Evolutionary conservation across 495 filamentous ascomycete species (phyloP).

Genomic region (Bacidia gigantensis): DNA sequence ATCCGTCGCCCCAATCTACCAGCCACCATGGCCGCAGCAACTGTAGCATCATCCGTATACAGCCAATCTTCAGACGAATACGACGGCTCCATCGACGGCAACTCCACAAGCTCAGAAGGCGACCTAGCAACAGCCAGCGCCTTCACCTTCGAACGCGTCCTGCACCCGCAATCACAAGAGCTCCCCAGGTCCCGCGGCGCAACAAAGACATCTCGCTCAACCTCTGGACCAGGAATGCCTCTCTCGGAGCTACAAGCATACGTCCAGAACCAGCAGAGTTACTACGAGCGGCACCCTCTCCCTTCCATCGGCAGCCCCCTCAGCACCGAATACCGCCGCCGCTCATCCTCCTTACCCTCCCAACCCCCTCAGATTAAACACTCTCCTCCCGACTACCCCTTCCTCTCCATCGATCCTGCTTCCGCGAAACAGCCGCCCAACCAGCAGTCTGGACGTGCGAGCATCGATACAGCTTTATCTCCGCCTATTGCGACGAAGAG

Average conservation of each 20-base stretch:
- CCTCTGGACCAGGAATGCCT: not conserved
- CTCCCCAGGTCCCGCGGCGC: not conserved
- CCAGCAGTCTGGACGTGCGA: not conserved
- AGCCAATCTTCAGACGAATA: not conserved
- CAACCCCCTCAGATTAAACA: not conserved
- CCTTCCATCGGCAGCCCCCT: not conserved
- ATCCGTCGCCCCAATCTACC: not conserved
- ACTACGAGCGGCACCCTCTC: not conserved
- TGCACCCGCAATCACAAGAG: not conserved
- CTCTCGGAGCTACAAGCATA: not conserved
- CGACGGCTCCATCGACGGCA: not conserved
- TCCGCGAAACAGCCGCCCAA: not conserved
- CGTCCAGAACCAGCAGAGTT: not conserved
- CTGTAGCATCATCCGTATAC: not conserved
- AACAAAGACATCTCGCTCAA: not conserved
- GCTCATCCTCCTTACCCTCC: not conserved
- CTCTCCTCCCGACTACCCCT: not conserved
- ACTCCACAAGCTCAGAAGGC: not conserved
- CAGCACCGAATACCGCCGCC: not conserved
- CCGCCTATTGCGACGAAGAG: not conserved
- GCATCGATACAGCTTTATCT: not conserved
- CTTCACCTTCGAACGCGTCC: not conserved
- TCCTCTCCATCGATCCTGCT: not conserved
- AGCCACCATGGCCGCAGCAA: not conserved
- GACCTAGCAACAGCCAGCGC: not conserved